Conservation (phyloP, 139 green algal species). For the Marvania coccoides region DNA sequence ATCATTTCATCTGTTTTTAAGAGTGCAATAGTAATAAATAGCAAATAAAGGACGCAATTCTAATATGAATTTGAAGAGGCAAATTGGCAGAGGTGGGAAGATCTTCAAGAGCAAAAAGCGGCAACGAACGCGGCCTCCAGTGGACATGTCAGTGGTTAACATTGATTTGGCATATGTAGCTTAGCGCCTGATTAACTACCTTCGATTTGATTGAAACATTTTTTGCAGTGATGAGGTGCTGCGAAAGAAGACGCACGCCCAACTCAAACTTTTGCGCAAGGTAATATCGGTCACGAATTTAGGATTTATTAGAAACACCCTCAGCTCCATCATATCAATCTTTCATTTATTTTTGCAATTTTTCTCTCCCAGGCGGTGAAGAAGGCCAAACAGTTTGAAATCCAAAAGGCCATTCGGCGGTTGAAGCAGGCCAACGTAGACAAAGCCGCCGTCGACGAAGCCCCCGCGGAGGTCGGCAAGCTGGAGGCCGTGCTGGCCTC, state of each 20-base stretch:
- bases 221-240: slow-evolving; percentile 3
- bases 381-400: slow-evolving; percentile 1
- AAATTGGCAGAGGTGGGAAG: too few relatives aligned
- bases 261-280: neutral
- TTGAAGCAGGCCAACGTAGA: neutral
- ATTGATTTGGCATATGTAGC: neutral
- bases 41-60: too few relatives aligned
- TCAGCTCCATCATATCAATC: neutral
- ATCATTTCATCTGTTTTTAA: too few relatives aligned
- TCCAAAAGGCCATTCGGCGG: neutral
- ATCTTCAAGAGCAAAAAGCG: too few relatives aligned
- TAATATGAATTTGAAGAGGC: too few relatives aligned
- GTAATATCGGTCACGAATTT: neutral
- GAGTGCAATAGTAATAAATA: too few relatives aligned
- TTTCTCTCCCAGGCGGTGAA: neutral
- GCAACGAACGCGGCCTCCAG: neutral
- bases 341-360: neutral
- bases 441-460: neutral
- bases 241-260: neutral
- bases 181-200: too few relatives aligned
- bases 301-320: neutral
- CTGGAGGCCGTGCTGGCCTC: neutral
- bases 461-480: neutral
- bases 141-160: neutral
- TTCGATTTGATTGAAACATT: too few relatives aligned